Base-by-base conservation (phyloP, 306 rosid genomes). In the Cercis canadensis region DNA sequence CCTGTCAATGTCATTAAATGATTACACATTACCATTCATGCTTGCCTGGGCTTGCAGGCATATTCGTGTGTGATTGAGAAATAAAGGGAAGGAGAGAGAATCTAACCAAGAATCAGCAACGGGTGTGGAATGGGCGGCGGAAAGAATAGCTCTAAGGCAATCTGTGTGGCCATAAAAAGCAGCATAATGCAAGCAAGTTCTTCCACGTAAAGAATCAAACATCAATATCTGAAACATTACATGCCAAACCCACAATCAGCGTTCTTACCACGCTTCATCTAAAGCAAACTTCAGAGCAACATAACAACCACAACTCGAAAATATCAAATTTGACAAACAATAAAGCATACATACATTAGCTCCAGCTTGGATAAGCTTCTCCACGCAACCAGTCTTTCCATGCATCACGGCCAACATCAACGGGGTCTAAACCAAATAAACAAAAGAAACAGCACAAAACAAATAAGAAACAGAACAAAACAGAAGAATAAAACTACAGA, bases 161-260 rank as follows among this genome's bases (percentile, higher is more conserved):
- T 85, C 92, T n/a, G 81, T 68, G 70, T 90, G 87, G 31, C 98
- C 96, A 77, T 85, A 75, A 71, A 82, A 90, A 39, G 98, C 90
- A 19, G 96, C 98, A 80, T 85, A 87, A 68, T 92, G 96, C 86
- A 92, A 82, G 72, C 96, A 92, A 49, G 98, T 92, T 77, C 98
- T 76, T 68, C 89, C 73, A 11, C 88, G 83, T 41, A 80, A 47
- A 14, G 96, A 81, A 82, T 92, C 98, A 78, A 92, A 92, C 96
- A 88, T 88, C 81, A 92, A 81, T 61, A 86, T 83, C 98, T 92
- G 74, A 54, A 74, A 68, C 56, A 75, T 57, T 36, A 81, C 3
- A 79, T 49, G 33, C 37, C 52, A 11, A 63, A 50, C 63, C 13
- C 51, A 66, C 15, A 19, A 70, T 77, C 74, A 81, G 21, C 12